Percentiles rank a stretch among this genome's conserved stretches.
Conservation (phyloP, 371 early-diverging fungal genomes). For the Apophysomyces trapeziformis region DNA sequence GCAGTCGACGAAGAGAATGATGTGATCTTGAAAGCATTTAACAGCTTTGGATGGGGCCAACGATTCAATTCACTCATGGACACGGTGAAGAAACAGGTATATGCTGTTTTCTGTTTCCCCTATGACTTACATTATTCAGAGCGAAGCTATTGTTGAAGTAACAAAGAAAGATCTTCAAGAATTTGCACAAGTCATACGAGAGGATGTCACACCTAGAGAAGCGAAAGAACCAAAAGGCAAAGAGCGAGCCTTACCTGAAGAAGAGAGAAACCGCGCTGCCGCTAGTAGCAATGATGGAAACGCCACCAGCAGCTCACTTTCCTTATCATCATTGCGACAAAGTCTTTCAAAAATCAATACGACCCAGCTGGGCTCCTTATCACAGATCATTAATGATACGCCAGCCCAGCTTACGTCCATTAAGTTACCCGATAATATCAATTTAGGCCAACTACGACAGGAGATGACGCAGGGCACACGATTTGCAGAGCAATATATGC, state of each 20-base stretch:
- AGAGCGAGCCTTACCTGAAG: constrained; percentile 1
- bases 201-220: constrained; percentile 33
- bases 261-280: neutral
- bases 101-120: neutral
- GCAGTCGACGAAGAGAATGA: constrained; percentile 40
- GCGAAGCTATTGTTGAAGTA: constrained; percentile 53
- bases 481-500: constrained; percentile 56
- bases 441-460: constrained; percentile 40
- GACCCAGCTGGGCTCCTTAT: constrained; percentile 24
- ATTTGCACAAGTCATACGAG: constrained; percentile 46
- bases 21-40: constrained; percentile 48
- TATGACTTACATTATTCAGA: constrained; percentile 20
- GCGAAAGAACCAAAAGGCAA: constrained; percentile 16
- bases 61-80: constrained; percentile 43
- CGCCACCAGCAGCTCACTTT: constrained; percentile 10
- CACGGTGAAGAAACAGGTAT: constrained; percentile 51
- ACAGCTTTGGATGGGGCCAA: constrained; percentile 46
- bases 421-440: constrained; percentile 48
- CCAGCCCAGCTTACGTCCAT: constrained; percentile 34
- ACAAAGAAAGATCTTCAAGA: constrained; percentile 52
- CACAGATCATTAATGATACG: constrained; percentile 32
- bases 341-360: constrained; percentile 38
- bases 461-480: constrained; percentile 48
- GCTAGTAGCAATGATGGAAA: constrained; percentile 1
- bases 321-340: constrained; percentile 24